Conservation (phyloP, 2,329 filamentous ascomycete genomes). For the Nectriaceae sp. region DNA sequence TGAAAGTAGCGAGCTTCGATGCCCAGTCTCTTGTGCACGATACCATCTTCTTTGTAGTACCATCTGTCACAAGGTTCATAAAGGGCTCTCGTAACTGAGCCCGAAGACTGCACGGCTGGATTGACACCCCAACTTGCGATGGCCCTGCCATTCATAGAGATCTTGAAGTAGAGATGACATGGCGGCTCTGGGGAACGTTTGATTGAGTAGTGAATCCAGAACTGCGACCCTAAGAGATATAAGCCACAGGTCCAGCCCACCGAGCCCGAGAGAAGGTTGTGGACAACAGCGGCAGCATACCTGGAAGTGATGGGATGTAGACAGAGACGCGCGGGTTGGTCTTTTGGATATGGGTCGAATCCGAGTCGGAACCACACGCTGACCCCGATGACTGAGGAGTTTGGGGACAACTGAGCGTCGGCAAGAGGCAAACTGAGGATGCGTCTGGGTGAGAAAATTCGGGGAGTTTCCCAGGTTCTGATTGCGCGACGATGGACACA, state of each 20-base stretch:
- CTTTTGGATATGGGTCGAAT: constrained; percentile 28
- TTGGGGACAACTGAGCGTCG: constrained; percentile 12
- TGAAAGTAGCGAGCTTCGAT: constrained; percentile 53
- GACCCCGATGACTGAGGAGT: constrained; percentile 19
- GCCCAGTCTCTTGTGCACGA: constrained; percentile 37
- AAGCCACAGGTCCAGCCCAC: constrained; percentile 6
- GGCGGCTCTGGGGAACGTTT: constrained; percentile 34
- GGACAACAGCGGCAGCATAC: constrained; percentile 32
- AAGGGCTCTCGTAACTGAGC: constrained; percentile 47
- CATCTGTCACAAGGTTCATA: constrained; percentile 49
- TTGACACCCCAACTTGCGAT: constrained; percentile 56
- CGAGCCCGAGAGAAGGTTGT: not conserved
- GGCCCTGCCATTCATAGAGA: constrained; percentile 55
- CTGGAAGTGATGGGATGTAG: constrained; percentile 57
- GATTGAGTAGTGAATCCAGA: constrained; percentile 53
- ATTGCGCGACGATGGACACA: constrained; percentile 43
- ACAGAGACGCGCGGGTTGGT: constrained; percentile 50
- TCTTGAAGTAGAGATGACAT: constrained; percentile 54
- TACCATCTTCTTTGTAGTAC: constrained; percentile 40
- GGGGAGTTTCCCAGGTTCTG: constrained; percentile 41
- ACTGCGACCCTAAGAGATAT: constrained; percentile 46
- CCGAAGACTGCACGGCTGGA: constrained; percentile 33
- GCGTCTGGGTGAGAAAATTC: constrained; percentile 59
- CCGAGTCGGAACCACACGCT: not conserved
- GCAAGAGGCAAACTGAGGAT: constrained; percentile 42